Conservation (phyloP, 2,329 filamentous ascomycete species). For the Rosellinia necatrix region DNA sequence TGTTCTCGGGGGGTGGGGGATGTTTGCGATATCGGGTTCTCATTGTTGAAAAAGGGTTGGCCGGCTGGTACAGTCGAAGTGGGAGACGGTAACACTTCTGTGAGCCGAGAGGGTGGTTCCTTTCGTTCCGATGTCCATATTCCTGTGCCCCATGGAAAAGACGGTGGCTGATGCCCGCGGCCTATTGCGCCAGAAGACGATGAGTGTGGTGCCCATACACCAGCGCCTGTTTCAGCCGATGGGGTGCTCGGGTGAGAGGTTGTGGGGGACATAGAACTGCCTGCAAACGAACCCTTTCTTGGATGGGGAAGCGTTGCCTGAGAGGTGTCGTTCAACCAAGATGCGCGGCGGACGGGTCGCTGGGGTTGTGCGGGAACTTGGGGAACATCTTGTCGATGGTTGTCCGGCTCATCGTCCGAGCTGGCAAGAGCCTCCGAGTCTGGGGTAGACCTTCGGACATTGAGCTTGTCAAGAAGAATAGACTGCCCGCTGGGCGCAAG, state of each 20-base stretch:
- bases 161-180: slow-evolving; percentile 51
- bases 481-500: slow-evolving; percentile 64
- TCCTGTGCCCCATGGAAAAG: slow-evolving; percentile 75
- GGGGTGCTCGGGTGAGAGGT: slow-evolving; percentile 83
- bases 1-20: slow-evolving; percentile 58
- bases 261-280: slow-evolving; percentile 76
- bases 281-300: slow-evolving; percentile 77
- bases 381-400: slow-evolving; percentile 59
- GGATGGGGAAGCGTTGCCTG: slow-evolving; percentile 62
- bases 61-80: slow-evolving; percentile 61
- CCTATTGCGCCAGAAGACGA: slow-evolving; percentile 52
- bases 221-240: slow-evolving; percentile 63
- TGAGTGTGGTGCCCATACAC: slow-evolving; percentile 60
- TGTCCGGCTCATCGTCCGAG: slow-evolving; percentile 88
- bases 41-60: slow-evolving; percentile 54
- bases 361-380: slow-evolving; percentile 54
- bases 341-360: slow-evolving; percentile 73
- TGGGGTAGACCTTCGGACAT: slow-evolving; percentile 81
- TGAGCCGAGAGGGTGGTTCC: slow-evolving; percentile 73
- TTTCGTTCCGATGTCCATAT: slow-evolving; percentile 84
- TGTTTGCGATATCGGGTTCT: slow-evolving; percentile 52
- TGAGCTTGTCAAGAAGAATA: slow-evolving; percentile 74
- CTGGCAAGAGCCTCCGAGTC: slow-evolving; percentile 94
- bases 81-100: slow-evolving; percentile 76
- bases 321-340: slow-evolving; percentile 84